Evolutionary conservation across 495 filamentous ascomycete species (phyloP).

Genomic region (Opeltia flavorubescens): DNA sequence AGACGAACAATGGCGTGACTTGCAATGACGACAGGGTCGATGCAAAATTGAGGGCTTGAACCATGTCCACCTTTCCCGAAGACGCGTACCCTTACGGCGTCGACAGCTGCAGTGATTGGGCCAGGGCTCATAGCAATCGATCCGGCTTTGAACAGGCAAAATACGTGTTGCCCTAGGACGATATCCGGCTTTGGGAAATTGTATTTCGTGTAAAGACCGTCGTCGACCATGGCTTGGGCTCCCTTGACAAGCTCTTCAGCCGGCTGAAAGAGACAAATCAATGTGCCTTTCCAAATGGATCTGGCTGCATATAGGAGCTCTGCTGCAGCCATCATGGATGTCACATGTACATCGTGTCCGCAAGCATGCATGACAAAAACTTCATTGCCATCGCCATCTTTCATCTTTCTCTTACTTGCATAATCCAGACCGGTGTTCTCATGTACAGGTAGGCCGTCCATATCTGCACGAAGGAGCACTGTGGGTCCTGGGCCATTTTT

Average conservation of each 20-base stretch:
- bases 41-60: slow-evolving; percentile 31
- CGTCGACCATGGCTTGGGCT: slow-evolving; percentile 45
- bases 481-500: slow-evolving; percentile 40
- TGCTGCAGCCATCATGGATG: slow-evolving; percentile 35
- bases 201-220: slow-evolving; percentile 40
- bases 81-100: slow-evolving; percentile 29
- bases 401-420: slow-evolving; percentile 30
- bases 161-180: slow-evolving; percentile 44
- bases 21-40: slow-evolving; percentile 45
- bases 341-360: slow-evolving; percentile 51
- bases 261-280: slow-evolving; percentile 48
- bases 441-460: slow-evolving; percentile 45
- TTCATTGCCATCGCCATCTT: slow-evolving; percentile 28
- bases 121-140: slow-evolving; percentile 29
- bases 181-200: slow-evolving; percentile 35
- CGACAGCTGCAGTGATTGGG: slow-evolving; percentile 25
- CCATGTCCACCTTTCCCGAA: slow-evolving; percentile 41
- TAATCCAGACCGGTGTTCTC: slow-evolving; percentile 43
- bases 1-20: slow-evolving; percentile 36
- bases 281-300: slow-evolving; percentile 38
- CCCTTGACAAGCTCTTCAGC: slow-evolving; percentile 42
- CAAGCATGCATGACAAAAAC: slow-evolving; percentile 54
- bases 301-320: slow-evolving; percentile 26
- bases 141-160: slow-evolving; percentile 20
- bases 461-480: slow-evolving; percentile 44